Evolutionary conservation across 73 alveolate genomes (phyloP).

Genomic region (Stentor coeruleus): DNA sequence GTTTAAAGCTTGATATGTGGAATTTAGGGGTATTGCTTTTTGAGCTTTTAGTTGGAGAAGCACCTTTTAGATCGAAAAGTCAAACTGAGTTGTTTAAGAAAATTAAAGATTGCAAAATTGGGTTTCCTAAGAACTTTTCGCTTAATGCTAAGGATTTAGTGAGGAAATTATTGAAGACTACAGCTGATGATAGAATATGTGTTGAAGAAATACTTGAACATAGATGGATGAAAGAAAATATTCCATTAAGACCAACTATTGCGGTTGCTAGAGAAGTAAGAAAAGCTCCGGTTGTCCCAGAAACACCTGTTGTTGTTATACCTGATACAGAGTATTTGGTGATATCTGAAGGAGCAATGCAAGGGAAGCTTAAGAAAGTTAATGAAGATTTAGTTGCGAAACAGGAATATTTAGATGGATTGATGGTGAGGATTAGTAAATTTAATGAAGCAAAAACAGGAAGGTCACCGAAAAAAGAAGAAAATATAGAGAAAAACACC

Average conservation of each 20-base stretch:
- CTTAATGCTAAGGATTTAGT: slow-evolving; percentile 74
- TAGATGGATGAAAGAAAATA: slow-evolving; percentile 76
- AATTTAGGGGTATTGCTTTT: slow-evolving; percentile 73
- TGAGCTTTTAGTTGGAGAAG: slow-evolving; percentile 76
- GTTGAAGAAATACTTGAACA: slow-evolving; percentile 67
- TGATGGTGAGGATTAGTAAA: too few relatives aligned
- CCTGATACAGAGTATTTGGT: too few relatives aligned
- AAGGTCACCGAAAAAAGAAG: too few relatives aligned
- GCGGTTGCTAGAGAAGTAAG: too few relatives aligned
- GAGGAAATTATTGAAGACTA: slow-evolving; percentile 59
- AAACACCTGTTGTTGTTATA: too few relatives aligned
- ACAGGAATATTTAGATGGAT: too few relatives aligned
- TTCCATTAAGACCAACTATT: slow-evolving; percentile 76
- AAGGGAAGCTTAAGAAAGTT: too few relatives aligned
- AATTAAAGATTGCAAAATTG: slow-evolving; percentile 62
- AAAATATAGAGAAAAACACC: too few relatives aligned
- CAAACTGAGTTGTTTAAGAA: slow-evolving; percentile 66
- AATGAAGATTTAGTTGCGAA: too few relatives aligned
- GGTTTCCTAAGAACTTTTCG: slow-evolving; percentile 73
- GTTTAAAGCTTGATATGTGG: slow-evolving; percentile 70
- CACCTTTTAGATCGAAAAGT: slow-evolving; percentile 64
- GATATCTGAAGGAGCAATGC: too few relatives aligned
- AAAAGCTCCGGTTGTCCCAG: too few relatives aligned
- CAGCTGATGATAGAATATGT: slow-evolving; percentile 67
- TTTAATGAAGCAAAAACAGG: too few relatives aligned